Conservation (phyloP, 2,329 filamentous ascomycete species). For the Allantophomopsis lycopodina region DNA sequence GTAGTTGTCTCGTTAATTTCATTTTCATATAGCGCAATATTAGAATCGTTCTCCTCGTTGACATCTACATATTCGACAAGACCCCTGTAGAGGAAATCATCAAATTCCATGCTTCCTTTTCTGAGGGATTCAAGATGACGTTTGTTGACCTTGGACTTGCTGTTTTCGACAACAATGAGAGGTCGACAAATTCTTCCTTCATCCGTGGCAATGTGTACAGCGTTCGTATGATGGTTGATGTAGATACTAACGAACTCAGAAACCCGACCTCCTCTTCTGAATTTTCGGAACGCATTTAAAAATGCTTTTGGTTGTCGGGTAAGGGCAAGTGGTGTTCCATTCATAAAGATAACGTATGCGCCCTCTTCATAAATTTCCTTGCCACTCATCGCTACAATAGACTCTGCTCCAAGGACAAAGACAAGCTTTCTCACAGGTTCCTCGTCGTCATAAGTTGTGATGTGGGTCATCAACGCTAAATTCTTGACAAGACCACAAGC, state of each 20-base stretch:
- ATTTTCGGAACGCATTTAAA: slow-evolving; percentile 68
- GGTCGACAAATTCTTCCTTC: slow-evolving; percentile 94
- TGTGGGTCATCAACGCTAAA: slow-evolving; percentile 95
- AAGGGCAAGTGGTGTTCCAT: slow-evolving; percentile 84
- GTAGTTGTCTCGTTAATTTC: slow-evolving; percentile 76
- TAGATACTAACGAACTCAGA: slow-evolving; percentile 96
- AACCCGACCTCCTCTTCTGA: slow-evolving; percentile 79
- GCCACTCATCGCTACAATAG: slow-evolving; percentile 68
- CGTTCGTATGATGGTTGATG: slow-evolving; percentile 83
- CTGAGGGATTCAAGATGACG: slow-evolving; percentile 72
- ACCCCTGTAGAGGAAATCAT: slow-evolving; percentile 82
- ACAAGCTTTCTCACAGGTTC: slow-evolving; percentile 78
- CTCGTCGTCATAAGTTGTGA: slow-evolving; percentile 93
- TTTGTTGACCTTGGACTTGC: slow-evolving; percentile 64
- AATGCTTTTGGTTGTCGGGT: slow-evolving; percentile 81
- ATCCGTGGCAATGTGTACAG: slow-evolving; percentile 91
- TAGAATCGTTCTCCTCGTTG: slow-evolving; percentile 94
- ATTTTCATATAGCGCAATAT: slow-evolving; percentile 80
- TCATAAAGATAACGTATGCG: slow-evolving; percentile 84
- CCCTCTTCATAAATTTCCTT: slow-evolving; percentile 77
- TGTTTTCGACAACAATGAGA: slow-evolving; percentile 87
- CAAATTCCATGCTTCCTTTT: slow-evolving; percentile 75
- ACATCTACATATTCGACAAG: slow-evolving; percentile 95
- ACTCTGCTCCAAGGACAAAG: slow-evolving; percentile 72
- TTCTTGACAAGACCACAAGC: slow-evolving; percentile 98